Base-by-base conservation (phyloP, 495 filamentous ascomycete genomes). In the Tuber melanosporum region DNA sequence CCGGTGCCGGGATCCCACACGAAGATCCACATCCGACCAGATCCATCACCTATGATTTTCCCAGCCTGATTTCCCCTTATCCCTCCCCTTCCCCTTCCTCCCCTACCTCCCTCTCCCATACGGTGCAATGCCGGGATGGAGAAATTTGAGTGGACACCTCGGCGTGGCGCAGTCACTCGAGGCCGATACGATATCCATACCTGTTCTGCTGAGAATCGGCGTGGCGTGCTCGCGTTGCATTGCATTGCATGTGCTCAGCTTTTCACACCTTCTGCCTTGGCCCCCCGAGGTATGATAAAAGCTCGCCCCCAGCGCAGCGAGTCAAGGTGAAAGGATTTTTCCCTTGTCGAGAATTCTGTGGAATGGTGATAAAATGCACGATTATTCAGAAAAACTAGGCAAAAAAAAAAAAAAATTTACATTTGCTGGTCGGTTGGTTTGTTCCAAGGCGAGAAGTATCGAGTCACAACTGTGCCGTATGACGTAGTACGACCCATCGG, bases 191-290 rank as follows among this genome's bases (percentile, higher is more conserved):
- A n/a, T n/a, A n/a, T n/a, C n/a, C n/a, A n/a, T n/a, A 66, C 57
- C 57, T 66, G 57, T 14, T 66, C 57, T 66, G 57, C 57, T 66
- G 57, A 66, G 57, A 36, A 15, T 66, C 57, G 57, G 57, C 32
- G 57, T 66, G 57, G 57, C 57, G 57, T 36, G 26, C 57, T 36
- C 32, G 57, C 52, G n/a, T 57, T 62, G 52, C 57, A 66, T 66
- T 66, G 26, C 57, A 66, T 66, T 66, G 57, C 57, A 66, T 66
- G 26, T 1, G 12, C n/a, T 66, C 57, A 66, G 57, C 57, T 66
- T 66, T 17, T 26, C 57, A 36, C 26, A 66, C 26, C 17, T 36
- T 32, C 32, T 26, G 57, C 22, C 52, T 10, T 62, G 22, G n/a
- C 57, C 57, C 26, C 26, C 32, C 26, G 14, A 26, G 52, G 32